These are phyloP conservation scores for Citrullus colocynthis DNA, from an alignment of 306 rosid genomes.

Conservation along the genomic window DNA sequence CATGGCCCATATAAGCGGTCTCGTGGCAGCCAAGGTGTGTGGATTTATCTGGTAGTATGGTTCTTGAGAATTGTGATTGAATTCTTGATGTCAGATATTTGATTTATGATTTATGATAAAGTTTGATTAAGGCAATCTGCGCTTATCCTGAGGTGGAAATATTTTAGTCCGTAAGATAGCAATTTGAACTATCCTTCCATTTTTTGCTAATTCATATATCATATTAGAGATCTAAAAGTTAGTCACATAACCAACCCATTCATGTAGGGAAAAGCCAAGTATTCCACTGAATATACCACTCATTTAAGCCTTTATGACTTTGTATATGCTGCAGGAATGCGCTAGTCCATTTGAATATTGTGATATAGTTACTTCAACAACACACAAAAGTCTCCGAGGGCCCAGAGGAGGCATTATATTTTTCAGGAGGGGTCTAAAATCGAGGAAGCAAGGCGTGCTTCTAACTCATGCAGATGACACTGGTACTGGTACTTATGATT, in stretches of 20 bases:
- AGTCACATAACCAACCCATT: not conserved
- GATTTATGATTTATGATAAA: not conserved
- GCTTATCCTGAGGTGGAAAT: not conserved
- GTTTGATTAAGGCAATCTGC: not conserved
- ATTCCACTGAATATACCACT: not conserved
- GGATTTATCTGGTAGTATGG: not conserved
- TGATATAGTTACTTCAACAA: conserved; percentile 74
- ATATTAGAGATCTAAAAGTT: not conserved
- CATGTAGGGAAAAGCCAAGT: not conserved
- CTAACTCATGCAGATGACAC: conserved; percentile 33
- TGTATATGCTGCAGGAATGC: conserved; percentile 37
- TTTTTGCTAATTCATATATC: not conserved
- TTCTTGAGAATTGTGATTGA: not conserved
- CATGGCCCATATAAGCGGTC: conserved; percentile 89
- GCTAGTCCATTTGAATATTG: conserved; percentile 63
- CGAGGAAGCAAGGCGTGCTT: conserved; percentile 39
- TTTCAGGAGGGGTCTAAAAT: conserved; percentile 52
- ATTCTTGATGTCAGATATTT: not conserved
- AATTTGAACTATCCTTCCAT: not conserved
- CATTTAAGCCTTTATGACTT: not conserved
- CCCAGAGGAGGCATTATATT: conserved; percentile 85
- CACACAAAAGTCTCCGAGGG: conserved; percentile 84
- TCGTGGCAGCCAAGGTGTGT: conserved; percentile 72
- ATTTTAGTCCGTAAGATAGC: not conserved
- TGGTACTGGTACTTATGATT: conserved; percentile 31